Conservation (phyloP, 78 protist genomes). For the Reticulomyxa filosa region DNA sequence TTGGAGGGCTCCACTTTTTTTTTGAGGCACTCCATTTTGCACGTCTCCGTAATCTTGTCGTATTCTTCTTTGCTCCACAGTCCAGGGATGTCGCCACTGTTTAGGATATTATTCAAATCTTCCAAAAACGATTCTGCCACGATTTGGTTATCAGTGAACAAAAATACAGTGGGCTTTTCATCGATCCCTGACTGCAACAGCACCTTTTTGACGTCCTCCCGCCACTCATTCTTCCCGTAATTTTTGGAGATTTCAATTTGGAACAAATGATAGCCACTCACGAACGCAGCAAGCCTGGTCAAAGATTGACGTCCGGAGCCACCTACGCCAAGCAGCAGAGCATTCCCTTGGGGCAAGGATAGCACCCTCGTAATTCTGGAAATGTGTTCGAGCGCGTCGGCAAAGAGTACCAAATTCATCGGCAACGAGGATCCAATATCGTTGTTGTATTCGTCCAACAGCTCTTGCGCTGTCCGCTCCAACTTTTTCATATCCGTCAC, state of each 20-base stretch:
- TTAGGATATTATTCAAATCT: conserved; percentile 57
- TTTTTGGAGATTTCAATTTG: conserved; percentile 17
- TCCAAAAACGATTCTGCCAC: conserved; percentile 51
- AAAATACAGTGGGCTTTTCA: conserved; percentile 32
- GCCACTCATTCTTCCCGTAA: conserved; percentile 48
- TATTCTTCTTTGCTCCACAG: conserved; percentile 33
- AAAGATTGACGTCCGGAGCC: conserved; percentile 72
- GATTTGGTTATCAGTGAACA: conserved; percentile 71
- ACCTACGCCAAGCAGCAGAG: conserved; percentile 74
- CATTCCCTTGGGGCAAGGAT: conserved; percentile 46
- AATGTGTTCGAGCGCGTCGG: conserved; percentile 30
- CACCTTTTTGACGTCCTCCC: conserved; percentile 32
- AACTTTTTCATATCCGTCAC: neutral
- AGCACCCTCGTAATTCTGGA: conserved; percentile 25
- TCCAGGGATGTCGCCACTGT: conserved; percentile 68
- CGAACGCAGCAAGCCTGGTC: conserved; percentile 47
- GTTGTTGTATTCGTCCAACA: conserved; percentile 1
- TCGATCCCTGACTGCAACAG: conserved; percentile 38
- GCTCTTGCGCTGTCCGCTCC: neutral
- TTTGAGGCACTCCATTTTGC: conserved; percentile 21
- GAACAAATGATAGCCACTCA: conserved; percentile 12
- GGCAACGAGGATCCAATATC: conserved; percentile 2
- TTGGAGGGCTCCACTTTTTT: conserved; percentile 30
- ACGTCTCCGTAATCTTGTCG: conserved; percentile 26
- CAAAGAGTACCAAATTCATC: conserved; percentile 41